Evolutionary conservation across 306 rosid species (phyloP).

Genomic region (Vachellia collinsii): DNA sequence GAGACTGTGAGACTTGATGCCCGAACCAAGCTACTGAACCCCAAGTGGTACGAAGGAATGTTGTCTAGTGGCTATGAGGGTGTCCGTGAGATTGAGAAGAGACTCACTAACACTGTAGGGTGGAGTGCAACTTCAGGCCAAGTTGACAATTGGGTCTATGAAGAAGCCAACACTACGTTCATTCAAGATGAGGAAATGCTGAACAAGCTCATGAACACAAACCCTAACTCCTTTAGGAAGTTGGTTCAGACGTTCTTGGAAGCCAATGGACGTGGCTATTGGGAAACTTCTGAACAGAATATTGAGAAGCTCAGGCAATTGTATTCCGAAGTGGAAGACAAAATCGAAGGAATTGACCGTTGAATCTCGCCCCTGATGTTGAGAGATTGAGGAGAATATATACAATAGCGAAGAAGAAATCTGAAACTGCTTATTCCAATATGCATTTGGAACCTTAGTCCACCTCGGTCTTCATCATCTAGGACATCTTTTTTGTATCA

Average conservation of each 20-base stretch:
- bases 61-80: slow-evolving; percentile 92
- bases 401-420: slow-evolving; percentile 39
- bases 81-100: slow-evolving; percentile 94
- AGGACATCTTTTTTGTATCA: slow-evolving; percentile 38
- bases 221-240: slow-evolving; percentile 96
- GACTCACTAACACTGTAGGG: slow-evolving; percentile 94
- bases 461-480: background rate
- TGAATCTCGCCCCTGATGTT: slow-evolving; percentile 39
- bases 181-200: slow-evolving; percentile 90
- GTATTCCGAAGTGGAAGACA: slow-evolving; percentile 93
- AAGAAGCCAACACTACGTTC: slow-evolving; percentile 97
- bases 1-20: slow-evolving; percentile 99
- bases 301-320: slow-evolving; percentile 82
- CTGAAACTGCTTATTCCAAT: slow-evolving; percentile 38
- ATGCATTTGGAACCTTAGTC: slow-evolving; percentile 7
- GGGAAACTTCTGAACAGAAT: slow-evolving; percentile 90
- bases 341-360: slow-evolving; percentile 91
- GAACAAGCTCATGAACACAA: slow-evolving; percentile 82
- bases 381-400: slow-evolving; percentile 32
- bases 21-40: slow-evolving; percentile 89
- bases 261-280: slow-evolving; percentile 97
- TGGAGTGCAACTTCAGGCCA: slow-evolving; percentile 99
- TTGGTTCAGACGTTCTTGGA: slow-evolving; percentile 93
- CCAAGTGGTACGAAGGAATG: slow-evolving; percentile 99
- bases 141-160: slow-evolving; percentile 99